Base-by-base conservation (phyloP, 768 basidiomycete genomes). In the Tulasnella sp. region DNA sequence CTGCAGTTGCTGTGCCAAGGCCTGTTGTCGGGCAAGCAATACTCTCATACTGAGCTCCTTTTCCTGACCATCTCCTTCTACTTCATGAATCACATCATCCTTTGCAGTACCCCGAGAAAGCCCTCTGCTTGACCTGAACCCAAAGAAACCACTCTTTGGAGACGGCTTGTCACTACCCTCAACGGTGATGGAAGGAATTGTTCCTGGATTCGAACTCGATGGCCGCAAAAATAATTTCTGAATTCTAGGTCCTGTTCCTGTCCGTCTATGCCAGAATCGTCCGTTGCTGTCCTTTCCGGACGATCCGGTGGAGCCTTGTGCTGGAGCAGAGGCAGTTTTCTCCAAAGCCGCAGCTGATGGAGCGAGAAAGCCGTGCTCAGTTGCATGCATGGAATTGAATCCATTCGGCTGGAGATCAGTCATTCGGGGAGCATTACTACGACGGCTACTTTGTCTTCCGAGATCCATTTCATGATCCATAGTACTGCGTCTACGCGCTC, bases 181-280 rank as follows among this genome's bases (percentile, higher is more conserved):
- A 25, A 40, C 6, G 39, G 6, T 25, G 6, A 16, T 40, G n/a
- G 5, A 16, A n/a, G n/a, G 12, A 16, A 35, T 6, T 5, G 39
- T 25, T n/a, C 27, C 39, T n/a, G 19, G 19, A n/a, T 40, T 40
- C 6, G 39, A 10, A 25, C 39, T 40, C 39, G 19, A 16, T 5
- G 27, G 39, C 10, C 27, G 39, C 27, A 20, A 25, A 6, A 25
- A 40, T 25, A 48, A 5, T 8, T 48, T 37, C 47, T 16, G 28
- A 19, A 37, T 48, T 27, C 47, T 48, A 1, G 47, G 35, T 22
- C 47, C 47, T 16, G 34, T 48, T 9, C 47, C 47, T 1, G 47
- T 48, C 7, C 47, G 31, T 37, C 47, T 31, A 7, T 48, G 47
- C 47, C 47, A 48, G 20, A 48, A 48, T 8, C 22, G 20, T 19